Percentiles rank a stretch among this genome's conserved stretches.
Conservation (phyloP, 1,139 yeast species). For the Sugiyamaella paludigena region DNA sequence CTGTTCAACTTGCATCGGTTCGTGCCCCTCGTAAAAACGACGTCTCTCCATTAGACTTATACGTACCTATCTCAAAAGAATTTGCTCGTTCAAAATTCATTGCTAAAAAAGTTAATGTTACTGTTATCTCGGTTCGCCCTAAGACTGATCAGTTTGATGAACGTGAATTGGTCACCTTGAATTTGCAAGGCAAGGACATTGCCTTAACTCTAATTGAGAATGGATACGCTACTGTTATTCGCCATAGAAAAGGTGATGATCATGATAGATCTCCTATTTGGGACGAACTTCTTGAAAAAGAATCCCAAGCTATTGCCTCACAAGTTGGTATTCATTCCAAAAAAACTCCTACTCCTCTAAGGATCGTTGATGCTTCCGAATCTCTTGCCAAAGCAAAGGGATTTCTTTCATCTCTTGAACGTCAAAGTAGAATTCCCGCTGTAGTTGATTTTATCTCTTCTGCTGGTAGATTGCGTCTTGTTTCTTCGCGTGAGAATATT, state of each 20-base stretch:
- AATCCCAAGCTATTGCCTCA: constrained; percentile 54
- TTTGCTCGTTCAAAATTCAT: constrained; percentile 65
- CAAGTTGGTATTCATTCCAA: constrained; percentile 64
- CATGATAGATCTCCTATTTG: constrained; percentile 71
- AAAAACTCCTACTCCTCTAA: constrained; percentile 52
- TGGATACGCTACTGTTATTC: constrained; percentile 77
- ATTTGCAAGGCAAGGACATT: constrained; percentile 53
- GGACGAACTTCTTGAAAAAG: constrained; percentile 74
- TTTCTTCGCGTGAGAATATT: constrained; percentile 69
- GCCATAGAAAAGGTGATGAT: constrained; percentile 70
- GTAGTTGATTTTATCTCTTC: constrained; percentile 70
- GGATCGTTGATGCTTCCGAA: constrained; percentile 80
- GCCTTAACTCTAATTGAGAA: constrained; percentile 59
- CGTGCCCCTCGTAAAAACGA: constrained; percentile 71
- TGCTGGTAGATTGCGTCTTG: constrained; percentile 64
- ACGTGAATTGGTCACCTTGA: constrained; percentile 61
- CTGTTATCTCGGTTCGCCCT: constrained; percentile 64
- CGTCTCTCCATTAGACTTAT: constrained; percentile 50
- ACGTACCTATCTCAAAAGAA: constrained; percentile 63
- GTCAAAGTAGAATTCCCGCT: constrained; percentile 62
- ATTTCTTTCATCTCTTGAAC: constrained; percentile 65
- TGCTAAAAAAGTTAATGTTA: constrained; percentile 63
- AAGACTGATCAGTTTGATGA: constrained; percentile 63
- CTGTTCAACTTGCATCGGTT: constrained; percentile 72
- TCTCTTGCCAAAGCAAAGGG: constrained; percentile 68